A percentile compares a stretch with the other conserved stretches of the same genome.
These are phyloP conservation scores for Lasiodiplodia gonubiensis DNA, from an alignment of 2,329 filamentous ascomycete genomes.

Conservation along the genomic window DNA sequence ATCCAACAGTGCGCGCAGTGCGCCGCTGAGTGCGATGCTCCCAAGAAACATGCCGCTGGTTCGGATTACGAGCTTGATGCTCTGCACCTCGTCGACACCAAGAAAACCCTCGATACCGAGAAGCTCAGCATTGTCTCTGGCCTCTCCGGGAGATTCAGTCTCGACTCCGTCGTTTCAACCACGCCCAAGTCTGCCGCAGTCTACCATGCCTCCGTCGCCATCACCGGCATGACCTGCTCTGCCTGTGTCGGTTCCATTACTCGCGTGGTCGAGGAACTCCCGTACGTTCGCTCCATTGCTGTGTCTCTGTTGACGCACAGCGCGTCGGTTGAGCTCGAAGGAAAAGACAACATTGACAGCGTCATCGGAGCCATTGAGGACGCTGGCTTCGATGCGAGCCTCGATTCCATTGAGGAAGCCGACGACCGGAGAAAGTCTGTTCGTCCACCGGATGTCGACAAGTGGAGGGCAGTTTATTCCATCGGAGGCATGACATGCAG, in stretches of 20 bases:
- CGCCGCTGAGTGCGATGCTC: constrained; percentile 35
- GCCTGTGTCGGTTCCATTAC: constrained; percentile 34
- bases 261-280: constrained; percentile 30
- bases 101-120: constrained; percentile 10
- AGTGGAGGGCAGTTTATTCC: constrained; percentile 53
- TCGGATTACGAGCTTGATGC: constrained; percentile 13
- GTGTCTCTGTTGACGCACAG: constrained; percentile 34
- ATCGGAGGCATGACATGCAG: constrained; percentile 65
- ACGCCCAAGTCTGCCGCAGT: not conserved
- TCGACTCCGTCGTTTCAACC: constrained; percentile 25
- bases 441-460: constrained; percentile 32
- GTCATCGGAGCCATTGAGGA: constrained; percentile 34
- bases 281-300: constrained; percentile 33
- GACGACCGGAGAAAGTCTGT: constrained; percentile 16
- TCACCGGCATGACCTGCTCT: constrained; percentile 32
- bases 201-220: constrained; percentile 29
- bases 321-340: constrained; percentile 34
- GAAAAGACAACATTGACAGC: constrained; percentile 29
- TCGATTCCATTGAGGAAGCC: constrained; percentile 31
- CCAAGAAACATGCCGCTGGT: constrained; percentile 17
- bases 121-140: constrained; percentile 23
- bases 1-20: constrained; percentile 45
- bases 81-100: constrained; percentile 7
- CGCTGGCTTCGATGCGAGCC: constrained; percentile 35
- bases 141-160: constrained; percentile 19